Percentiles rank a stretch among this genome's conserved stretches.
phyloP scores from a whole-genome alignment of 1,139 yeast genomes.

The Protomyces inundatus region DNA sequence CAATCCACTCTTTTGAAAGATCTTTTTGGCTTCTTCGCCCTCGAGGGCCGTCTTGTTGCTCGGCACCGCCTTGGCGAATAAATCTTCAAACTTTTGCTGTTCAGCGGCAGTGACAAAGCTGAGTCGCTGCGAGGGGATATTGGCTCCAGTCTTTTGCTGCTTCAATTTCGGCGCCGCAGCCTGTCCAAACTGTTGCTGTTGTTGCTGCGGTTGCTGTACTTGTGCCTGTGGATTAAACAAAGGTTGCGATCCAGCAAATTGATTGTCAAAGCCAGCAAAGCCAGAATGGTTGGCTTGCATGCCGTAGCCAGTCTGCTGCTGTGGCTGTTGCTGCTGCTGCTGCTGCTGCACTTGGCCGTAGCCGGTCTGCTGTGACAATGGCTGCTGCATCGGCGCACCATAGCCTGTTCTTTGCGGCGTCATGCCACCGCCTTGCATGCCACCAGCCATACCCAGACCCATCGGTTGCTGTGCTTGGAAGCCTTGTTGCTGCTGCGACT shows the following conservation, averaged over 20 bases:
- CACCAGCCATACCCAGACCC: background rate
- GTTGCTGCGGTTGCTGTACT: constrained; percentile 3
- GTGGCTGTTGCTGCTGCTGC: constrained; percentile 2
- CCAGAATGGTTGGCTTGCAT: background rate
- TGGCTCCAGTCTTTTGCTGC: constrained; percentile 36
- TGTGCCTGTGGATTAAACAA: background rate
- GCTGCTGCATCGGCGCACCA: constrained; percentile 14
- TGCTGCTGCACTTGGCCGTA: background rate
- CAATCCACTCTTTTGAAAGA: constrained; percentile 74
- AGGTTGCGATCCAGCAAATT: background rate
- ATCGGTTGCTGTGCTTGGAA: background rate
- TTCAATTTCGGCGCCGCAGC: constrained; percentile 33
- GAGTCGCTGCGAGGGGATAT: constrained; percentile 58
- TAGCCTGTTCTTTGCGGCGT: constrained; percentile 35
- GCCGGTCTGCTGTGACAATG: background rate
- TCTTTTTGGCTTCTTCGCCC: constrained; percentile 68
- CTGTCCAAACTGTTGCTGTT: constrained; percentile 31
- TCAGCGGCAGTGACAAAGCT: constrained; percentile 81
- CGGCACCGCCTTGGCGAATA: constrained; percentile 49
- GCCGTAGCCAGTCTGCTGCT: constrained; percentile 15
- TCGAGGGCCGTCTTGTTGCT: constrained; percentile 58
- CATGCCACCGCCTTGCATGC: background rate
- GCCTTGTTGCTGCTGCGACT: constrained; percentile 23
- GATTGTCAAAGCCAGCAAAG: constrained; percentile 5
- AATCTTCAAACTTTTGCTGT: constrained; percentile 75